Base-by-base conservation (phyloP, 768 basidiomycete genomes). In the Megacollybia marginata region DNA sequence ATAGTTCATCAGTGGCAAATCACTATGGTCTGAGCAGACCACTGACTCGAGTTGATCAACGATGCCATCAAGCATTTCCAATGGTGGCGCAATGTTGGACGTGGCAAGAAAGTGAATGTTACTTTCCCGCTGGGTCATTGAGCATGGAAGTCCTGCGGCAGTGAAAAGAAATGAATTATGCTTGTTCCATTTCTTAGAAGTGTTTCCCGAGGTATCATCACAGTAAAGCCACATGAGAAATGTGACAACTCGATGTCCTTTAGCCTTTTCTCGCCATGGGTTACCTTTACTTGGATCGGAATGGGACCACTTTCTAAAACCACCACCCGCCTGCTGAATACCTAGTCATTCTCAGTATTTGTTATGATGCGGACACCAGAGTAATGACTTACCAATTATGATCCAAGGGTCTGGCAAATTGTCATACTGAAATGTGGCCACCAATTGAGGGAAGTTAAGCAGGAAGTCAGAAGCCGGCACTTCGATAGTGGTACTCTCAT, bases 191-290 rank as follows among this genome's bases (percentile, higher is more conserved):
- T n/a, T n/a, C 52, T 76, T 76, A 0, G 71, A 75, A 0, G 55
- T 32, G 51, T 75, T 75, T 0, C 73, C 73, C 0, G 70, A 74
- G 0, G 69, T 72, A 46, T 75, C 69, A 42, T 75, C 71, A 49
- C 71, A 72, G 53, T 74, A 74, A 0, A 70, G 35, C 68, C 69
- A 72, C 0, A 74, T 44, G 10, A 65, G 65, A 18, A 69, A 51
- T 0, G 60, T 31, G 10, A 61, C 31, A 7, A 72, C 67, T 23
- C 59, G 61, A 18, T 53, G 34, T 0, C 69, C 69, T 1, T 67
- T 53, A 0, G 69, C 63, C 5, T 48, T 45, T 2, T 9, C 33
- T 3, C 62, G 55, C 64, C 65, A 69, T 0, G 32, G 54, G 50
- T 70, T 70, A 0, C 57, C 57, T 10, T 18, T 9, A 10, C 9